Percentiles rank a stretch among this genome's conserved stretches.
These are phyloP conservation scores for Podospora anserina DNA, from an alignment of 495 filamentous ascomycete species.

Conservation along the genomic window DNA sequence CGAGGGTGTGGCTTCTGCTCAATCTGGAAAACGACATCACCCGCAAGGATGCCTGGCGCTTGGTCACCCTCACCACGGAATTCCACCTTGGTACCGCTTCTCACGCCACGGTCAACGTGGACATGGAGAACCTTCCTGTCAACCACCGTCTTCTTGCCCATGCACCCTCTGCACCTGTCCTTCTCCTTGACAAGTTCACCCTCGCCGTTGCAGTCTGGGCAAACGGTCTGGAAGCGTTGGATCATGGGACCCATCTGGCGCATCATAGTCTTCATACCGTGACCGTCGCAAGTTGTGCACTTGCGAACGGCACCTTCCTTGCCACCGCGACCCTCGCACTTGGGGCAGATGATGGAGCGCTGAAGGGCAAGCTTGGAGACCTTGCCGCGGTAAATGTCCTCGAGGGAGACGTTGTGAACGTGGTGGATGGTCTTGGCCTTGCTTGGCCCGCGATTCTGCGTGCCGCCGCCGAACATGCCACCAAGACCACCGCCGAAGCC, in stretches of 20 bases:
- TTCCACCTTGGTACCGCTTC: conserved; percentile 89
- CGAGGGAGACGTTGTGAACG: conserved; percentile 94
- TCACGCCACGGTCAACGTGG: conserved; percentile 92
- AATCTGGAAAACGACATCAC: conserved; percentile 96
- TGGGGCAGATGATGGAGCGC: conserved; percentile 93
- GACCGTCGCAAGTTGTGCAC: conserved; percentile 84
- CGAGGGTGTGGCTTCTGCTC: conserved; percentile 94
- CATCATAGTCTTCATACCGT: conserved; percentile 99
- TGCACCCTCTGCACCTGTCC: conserved; percentile 92
- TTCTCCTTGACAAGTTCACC: conserved; percentile 94
- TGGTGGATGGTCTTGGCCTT: conserved; percentile 96
- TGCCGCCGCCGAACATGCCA: conserved; percentile 78
- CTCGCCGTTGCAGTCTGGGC: conserved; percentile 95
- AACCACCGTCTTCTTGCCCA: conserved; percentile 93
- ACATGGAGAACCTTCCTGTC: conserved; percentile 98
- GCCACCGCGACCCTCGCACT: conserved; percentile 92
- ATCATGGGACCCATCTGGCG: conserved; percentile 99
- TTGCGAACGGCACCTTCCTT: conserved; percentile 95
- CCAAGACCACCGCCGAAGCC: conserved; percentile 73
- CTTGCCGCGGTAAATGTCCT: conserved; percentile 98
- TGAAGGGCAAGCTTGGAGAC: conserved; percentile 95
- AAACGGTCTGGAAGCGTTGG: conserved; percentile 98
- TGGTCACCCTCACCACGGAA: conserved; percentile 97
- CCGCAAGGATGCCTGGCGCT: conserved; percentile 84
- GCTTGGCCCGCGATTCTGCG: conserved; percentile 73